Base-by-base conservation (phyloP, 1,284 basidiomycete genomes). In the Xerocomus nothofagi region DNA sequence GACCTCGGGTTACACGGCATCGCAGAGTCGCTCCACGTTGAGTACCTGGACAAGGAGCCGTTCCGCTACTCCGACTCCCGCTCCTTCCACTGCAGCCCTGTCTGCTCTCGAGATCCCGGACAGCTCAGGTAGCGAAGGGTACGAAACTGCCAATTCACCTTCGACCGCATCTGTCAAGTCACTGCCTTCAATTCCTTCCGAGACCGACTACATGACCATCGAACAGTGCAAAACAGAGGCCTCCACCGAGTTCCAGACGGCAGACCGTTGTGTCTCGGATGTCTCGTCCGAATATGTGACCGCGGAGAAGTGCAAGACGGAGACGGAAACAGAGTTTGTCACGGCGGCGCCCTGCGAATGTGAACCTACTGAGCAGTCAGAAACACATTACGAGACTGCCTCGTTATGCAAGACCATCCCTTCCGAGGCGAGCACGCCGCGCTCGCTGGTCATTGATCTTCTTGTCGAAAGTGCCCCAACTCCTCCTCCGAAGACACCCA, bases 371-470 rank as follows among this genome's bases (percentile, higher is more conserved):
- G 64, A 63, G 26, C 52, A 47, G 29, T 82, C 76, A 50, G 72
- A 73, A 41, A 84, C 81, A 0, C 62, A 68, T 5, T 84, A 73
- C 42, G 72, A 73, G 48, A 84, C 83, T 0, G 79, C 80, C 1
- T 77, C 79, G 38, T 37, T 80, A 10, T 71, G 64, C 56, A 41
- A 57, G 53, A 68, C 66, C 33, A 73, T 73, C 26, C 71, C 72
- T 14, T 69, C 70, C 15, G 73, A 71, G 49, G 61, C 57, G 32
- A 73, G 68, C 44, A 76, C 74, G 0, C 77, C 79, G 2, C 55
- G 56, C 21, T 71, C 69, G 5, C 43, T 68, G 43, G 58, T 15
- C 0, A 15, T 66, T 10, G 69, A 67, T 36, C 46, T 62, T 9
- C 53, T 62, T 0, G 38, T 64, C 24, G 55, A 68, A 49, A 45